Percentiles rank a stretch among this genome's conserved stretches.
Conservation (phyloP, 78 protist species). For the Tieghemostelium lacteum region DNA sequence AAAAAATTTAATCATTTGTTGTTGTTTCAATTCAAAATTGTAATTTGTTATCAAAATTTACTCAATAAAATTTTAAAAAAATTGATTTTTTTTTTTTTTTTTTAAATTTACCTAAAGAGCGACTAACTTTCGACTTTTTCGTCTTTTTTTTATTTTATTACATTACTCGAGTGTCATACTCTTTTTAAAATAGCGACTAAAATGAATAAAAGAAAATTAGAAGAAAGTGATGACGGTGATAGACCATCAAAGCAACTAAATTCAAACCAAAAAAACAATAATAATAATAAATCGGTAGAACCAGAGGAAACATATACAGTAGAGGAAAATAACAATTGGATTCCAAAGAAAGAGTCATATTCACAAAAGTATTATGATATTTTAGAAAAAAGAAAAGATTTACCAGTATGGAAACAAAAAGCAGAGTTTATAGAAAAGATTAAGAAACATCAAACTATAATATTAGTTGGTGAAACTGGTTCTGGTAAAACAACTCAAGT, state of each 20-base stretch:
- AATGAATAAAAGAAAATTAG: not conserved
- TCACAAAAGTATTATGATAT: constrained; percentile 89
- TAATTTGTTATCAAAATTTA: no score
- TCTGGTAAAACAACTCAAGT: constrained; percentile 99
- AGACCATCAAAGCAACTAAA: not conserved
- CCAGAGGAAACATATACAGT: not conserved
- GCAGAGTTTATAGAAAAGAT: constrained; percentile 81
- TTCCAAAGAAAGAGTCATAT: constrained; percentile 84
- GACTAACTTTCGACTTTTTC: no score
- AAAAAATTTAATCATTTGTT: constrained; percentile 93
- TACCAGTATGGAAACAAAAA: constrained; percentile 95
- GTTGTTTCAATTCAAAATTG: no score
- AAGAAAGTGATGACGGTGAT: not conserved
- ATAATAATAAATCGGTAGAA: not conserved
- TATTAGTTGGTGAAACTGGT: constrained; percentile 99
- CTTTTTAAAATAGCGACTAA: no score
- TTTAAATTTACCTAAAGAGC: no score
- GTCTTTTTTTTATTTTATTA: no score
- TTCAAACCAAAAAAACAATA: not conserved
- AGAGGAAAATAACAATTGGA: constrained; percentile 12
- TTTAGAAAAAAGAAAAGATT: constrained; percentile 82
- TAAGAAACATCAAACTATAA: constrained; percentile 82
- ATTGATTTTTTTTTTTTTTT: no score
- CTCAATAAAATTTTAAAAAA: no score
- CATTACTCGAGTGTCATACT: no score